These are phyloP conservation scores for Pulveroboletus sp. DNA, from an alignment of 768 basidiomycete species.

Conservation along the genomic window DNA sequence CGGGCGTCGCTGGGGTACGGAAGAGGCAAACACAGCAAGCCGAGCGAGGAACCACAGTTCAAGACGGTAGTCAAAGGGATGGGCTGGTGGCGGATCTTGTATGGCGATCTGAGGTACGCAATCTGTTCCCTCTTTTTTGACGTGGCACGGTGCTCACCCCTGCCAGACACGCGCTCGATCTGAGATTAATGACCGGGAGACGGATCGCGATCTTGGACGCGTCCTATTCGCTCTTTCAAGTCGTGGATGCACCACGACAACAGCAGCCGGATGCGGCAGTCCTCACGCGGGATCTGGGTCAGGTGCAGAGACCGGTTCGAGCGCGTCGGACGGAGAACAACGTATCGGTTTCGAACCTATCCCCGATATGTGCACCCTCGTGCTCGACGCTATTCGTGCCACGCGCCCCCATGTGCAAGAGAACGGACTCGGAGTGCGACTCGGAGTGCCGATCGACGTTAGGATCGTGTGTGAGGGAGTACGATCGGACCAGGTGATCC, in stretches of 20 bases:
- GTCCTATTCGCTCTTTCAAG: constrained; percentile 53
- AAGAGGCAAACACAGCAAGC: constrained; percentile 13
- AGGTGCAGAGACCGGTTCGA: constrained; percentile 4
- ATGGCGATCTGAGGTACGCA: constrained; percentile 61
- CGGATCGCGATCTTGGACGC: constrained; percentile 73
- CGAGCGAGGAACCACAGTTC: constrained; percentile 34
- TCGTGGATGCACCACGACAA: not conserved
- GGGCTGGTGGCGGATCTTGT: constrained; percentile 77
- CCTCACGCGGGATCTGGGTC: too few relatives aligned
- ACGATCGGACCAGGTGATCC: constrained; percentile 45
- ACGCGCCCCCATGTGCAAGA: constrained; percentile 13
- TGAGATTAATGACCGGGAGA: constrained; percentile 65
- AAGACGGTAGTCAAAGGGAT: constrained; percentile 76
- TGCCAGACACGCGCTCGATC: constrained; percentile 75
- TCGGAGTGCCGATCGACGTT: constrained; percentile 54
- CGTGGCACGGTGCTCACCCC: too few relatives aligned
- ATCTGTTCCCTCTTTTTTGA: too few relatives aligned
- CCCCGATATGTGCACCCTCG: constrained; percentile 51
- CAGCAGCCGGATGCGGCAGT: not conserved
- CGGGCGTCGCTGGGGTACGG: constrained; percentile 1
- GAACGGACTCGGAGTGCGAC: constrained; percentile 22
- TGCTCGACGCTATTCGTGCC: constrained; percentile 45
- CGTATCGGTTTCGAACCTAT: constrained; percentile 57
- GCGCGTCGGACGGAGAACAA: too few relatives aligned
- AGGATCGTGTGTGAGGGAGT: constrained; percentile 56